Conservation (phyloP, 768 basidiomycete genomes). For the Rhizopogon vinicolor region DNA sequence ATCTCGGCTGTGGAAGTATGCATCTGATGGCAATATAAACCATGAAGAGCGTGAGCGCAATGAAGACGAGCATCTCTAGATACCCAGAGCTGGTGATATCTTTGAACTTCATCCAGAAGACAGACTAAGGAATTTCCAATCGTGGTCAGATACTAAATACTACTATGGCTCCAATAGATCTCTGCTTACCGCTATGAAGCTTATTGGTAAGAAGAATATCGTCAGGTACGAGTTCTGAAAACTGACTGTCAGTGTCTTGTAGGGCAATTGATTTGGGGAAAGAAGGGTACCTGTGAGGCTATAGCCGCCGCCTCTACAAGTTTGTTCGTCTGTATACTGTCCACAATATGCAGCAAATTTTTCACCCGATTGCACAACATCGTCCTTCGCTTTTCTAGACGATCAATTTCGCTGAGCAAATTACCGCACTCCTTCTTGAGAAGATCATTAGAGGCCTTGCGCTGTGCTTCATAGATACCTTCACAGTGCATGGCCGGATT, state of each 20-base stretch:
- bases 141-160: neutral
- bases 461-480: constrained; percentile 8
- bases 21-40: constrained; percentile 51
- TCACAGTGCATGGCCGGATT: constrained; percentile 36
- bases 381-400: constrained; percentile 33
- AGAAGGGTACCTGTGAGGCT: neutral
- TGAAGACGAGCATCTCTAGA: neutral
- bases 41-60: neutral
- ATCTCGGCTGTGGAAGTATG: constrained; percentile 10
- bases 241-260: neutral
- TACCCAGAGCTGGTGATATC: constrained; percentile 29
- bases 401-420: constrained; percentile 44
- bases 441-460: constrained; percentile 22
- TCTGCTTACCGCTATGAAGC: constrained; percentile 32
- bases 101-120: constrained; percentile 53
- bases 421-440: constrained; percentile 45
- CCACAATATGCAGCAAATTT: constrained; percentile 41
- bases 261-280: constrained; percentile 20
- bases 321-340: constrained; percentile 46
- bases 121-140: constrained; percentile 26
- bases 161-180: neutral
- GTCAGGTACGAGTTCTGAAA: constrained; percentile 45
- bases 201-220: constrained; percentile 50
- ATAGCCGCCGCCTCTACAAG: constrained; percentile 40
- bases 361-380: constrained; percentile 28